Evolutionary conservation across 106 monocot genomes (phyloP).

Genomic region (Dendrobium chrysotoxum): DNA sequence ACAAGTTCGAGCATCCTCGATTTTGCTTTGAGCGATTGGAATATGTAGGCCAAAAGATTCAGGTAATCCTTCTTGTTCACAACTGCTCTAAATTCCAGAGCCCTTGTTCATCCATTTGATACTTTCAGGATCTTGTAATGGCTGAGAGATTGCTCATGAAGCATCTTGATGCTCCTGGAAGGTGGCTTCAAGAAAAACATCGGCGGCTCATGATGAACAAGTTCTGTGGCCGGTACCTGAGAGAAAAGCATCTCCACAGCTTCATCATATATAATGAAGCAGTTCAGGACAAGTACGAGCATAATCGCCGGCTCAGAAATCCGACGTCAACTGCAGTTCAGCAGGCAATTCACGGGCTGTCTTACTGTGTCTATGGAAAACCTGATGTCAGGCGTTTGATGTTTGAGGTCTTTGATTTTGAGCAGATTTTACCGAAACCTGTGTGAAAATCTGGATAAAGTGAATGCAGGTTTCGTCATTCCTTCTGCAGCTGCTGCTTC

Average conservation of each 20-base stretch:
- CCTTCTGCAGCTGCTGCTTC: background rate
- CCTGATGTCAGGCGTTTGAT: slow-evolving; percentile 89
- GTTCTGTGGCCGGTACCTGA: slow-evolving; percentile 78
- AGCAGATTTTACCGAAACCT: slow-evolving; percentile 79
- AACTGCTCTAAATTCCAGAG: background rate
- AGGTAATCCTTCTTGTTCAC: slow-evolving; percentile 35
- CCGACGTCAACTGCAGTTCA: slow-evolving; percentile 78
- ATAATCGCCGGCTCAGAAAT: slow-evolving; percentile 77
- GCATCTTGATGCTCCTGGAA: slow-evolving; percentile 96
- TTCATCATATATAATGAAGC: slow-evolving; percentile 72
- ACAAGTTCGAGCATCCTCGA: slow-evolving; percentile 97
- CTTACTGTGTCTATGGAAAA: slow-evolving; percentile 88
- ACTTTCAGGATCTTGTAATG: slow-evolving; percentile 85
- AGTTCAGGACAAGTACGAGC: slow-evolving; percentile 82
- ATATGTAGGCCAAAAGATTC: slow-evolving; percentile 97
- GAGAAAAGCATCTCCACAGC: slow-evolving; percentile 82
- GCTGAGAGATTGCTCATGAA: slow-evolving; percentile 97
- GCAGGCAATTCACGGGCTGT: slow-evolving; percentile 85
- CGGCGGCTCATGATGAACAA: slow-evolving; percentile 85
- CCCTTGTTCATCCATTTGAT: background rate
- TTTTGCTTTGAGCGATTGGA: slow-evolving; percentile 93
- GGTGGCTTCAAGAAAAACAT: slow-evolving; percentile 85
- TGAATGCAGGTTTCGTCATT: background rate
- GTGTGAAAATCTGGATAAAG: slow-evolving; percentile 20
- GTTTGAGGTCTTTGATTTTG: slow-evolving; percentile 97